Percentiles rank a stretch among this genome's conserved stretches.
phyloP scores from a whole-genome alignment of 73 alveolate genomes.

The Symbiodinium pilosum region DNA sequence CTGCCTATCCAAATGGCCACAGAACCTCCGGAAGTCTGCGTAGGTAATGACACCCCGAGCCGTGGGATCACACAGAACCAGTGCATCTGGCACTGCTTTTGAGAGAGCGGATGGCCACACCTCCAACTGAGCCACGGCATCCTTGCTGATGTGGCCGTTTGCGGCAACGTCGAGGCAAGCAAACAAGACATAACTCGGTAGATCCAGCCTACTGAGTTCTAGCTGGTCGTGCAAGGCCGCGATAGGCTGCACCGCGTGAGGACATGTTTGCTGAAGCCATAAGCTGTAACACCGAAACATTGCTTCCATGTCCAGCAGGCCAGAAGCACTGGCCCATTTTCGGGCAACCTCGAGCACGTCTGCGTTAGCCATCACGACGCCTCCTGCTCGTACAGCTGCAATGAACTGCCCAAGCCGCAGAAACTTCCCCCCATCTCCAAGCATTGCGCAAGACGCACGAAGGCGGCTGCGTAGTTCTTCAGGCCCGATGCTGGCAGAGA shows the following conservation, averaged over 20 bases:
- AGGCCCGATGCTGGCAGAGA: slow-evolving; percentile 45
- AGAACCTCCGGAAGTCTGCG: slow-evolving; percentile 64
- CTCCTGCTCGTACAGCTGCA: slow-evolving; percentile 20
- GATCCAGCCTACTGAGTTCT: slow-evolving; percentile 48
- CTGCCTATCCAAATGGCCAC: slow-evolving; percentile 49
- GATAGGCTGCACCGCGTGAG: background rate
- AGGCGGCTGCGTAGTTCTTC: slow-evolving; percentile 45
- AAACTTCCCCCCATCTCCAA: background rate
- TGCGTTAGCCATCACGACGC: slow-evolving; percentile 47
- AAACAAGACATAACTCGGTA: slow-evolving; percentile 50
- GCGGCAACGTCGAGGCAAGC: slow-evolving; percentile 20
- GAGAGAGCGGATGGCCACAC: slow-evolving; percentile 59
- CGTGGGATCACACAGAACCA: slow-evolving; percentile 65
- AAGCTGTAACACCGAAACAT: background rate
- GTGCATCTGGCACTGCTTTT: slow-evolving; percentile 16
- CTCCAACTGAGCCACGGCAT: background rate
- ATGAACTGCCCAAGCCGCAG: slow-evolving; percentile 57
- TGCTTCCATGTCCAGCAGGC: background rate
- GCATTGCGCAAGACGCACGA: slow-evolving; percentile 27
- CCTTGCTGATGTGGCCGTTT: background rate
- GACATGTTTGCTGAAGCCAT: background rate
- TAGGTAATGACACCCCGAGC: slow-evolving; percentile 52
- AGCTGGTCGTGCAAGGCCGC: background rate
- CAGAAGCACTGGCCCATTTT: background rate
- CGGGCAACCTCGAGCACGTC: slow-evolving; percentile 74